Evolutionary conservation across 2,329 filamentous ascomycete species (phyloP).

Genomic region (Cladosporium sp.): DNA sequence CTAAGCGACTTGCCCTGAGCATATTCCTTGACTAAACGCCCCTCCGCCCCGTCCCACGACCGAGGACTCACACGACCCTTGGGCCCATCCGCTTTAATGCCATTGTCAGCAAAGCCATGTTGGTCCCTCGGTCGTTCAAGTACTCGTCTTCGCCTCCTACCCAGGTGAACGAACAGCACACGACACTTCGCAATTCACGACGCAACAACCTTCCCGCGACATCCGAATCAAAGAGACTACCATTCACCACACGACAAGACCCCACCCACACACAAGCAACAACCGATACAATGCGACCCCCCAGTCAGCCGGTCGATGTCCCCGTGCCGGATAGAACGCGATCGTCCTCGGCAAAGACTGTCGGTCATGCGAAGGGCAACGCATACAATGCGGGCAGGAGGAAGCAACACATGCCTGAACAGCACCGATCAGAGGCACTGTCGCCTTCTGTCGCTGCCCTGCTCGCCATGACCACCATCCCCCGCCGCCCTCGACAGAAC

Average conservation of each 20-base stretch:
- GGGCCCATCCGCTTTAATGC: conserved; percentile 11
- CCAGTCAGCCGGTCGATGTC: conserved; percentile 20
- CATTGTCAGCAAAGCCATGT: conserved; percentile 30
- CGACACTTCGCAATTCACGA: conserved; percentile 1
- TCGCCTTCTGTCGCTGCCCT: conserved; percentile 55
- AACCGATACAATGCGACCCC: conserved; percentile 13
- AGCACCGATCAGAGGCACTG: conserved; percentile 37
- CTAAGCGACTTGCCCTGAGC: background rate
- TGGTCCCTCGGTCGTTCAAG: conserved; percentile 44
- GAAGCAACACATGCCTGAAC: background rate
- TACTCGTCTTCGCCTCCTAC: conserved; percentile 35
- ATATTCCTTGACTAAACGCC: conserved; percentile 9
- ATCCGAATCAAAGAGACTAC: background rate
- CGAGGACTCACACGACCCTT: conserved; percentile 11
- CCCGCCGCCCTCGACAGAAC: conserved; percentile 40
- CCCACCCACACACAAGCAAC: conserved; percentile 9
- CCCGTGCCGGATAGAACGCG: conserved; percentile 16
- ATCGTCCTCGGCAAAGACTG: conserved; percentile 7
- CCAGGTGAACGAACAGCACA: conserved; percentile 14
- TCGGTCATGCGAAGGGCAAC: conserved; percentile 1
- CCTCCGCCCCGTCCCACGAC: conserved; percentile 7
- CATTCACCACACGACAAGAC: background rate
- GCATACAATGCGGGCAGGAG: background rate
- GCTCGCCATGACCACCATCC: conserved; percentile 57
- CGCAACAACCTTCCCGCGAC: background rate